Evolutionary conservation across 2,329 filamentous ascomycete species (phyloP).

Genomic region (Stylonectria norvegica): DNA sequence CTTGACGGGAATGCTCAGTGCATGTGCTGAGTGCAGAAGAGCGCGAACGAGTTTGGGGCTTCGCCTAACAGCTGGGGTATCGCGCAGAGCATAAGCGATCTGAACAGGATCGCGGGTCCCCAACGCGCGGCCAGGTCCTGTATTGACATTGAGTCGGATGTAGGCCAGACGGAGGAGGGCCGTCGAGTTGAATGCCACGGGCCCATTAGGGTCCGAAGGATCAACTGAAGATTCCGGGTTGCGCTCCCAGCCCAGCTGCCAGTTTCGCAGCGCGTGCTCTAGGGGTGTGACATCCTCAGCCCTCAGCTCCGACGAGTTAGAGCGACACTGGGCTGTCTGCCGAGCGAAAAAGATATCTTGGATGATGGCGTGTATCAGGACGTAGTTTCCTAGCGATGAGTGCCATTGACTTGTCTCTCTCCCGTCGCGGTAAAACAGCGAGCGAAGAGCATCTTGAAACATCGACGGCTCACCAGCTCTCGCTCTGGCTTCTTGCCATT

Average conservation of each 20-base stretch:
- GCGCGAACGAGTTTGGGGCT: conserved; percentile 7
- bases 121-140: conserved; percentile 4
- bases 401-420: conserved; percentile 1
- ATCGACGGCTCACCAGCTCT: not conserved
- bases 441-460: conserved; percentile 2
- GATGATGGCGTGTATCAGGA: conserved; percentile 12
- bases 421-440: conserved; percentile 1
- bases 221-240: conserved; percentile 8
- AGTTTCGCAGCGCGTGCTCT: conserved; percentile 5
- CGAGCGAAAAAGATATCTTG: conserved; percentile 12
- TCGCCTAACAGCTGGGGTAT: not conserved
- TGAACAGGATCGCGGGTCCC: conserved; percentile 1
- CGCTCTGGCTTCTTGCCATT: not conserved
- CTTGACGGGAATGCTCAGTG: not conserved
- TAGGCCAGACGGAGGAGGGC: conserved; percentile 30
- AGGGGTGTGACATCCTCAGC: conserved; percentile 3
- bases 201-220: conserved; percentile 41
- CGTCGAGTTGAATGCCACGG: conserved; percentile 58
- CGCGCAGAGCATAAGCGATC: conserved; percentile 2
- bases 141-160: conserved; percentile 20
- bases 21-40: conserved; percentile 5
- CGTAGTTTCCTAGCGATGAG: conserved; percentile 13
- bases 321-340: not conserved
- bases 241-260: conserved; percentile 7
- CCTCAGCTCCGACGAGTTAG: conserved; percentile 2